phyloP scores from a whole-genome alignment of 1,284 basidiomycete genomes.

The Marasmius tenuissimus region DNA sequence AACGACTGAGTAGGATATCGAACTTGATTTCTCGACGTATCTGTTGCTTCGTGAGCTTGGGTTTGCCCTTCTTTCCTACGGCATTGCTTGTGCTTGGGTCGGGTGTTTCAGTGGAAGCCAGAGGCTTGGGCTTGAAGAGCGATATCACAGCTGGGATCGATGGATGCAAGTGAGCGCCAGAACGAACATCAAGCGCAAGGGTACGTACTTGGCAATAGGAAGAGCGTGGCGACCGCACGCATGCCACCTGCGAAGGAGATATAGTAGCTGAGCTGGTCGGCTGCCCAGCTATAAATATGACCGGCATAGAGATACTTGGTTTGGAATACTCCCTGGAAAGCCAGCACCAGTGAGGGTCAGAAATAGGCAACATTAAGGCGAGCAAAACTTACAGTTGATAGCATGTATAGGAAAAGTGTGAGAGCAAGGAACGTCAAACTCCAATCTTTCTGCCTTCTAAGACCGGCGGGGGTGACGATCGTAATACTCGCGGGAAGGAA shows the following conservation, averaged over 20 bases:
- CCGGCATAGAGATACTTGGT: slow-evolving; percentile 54
- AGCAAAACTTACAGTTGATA: slow-evolving; percentile 43
- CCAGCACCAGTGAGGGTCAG: slow-evolving; percentile 2
- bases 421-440: slow-evolving; percentile 48
- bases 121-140: slow-evolving; percentile 41
- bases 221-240: slow-evolving; percentile 45
- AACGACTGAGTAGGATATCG: slow-evolving; percentile 60
- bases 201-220: slow-evolving; percentile 47
- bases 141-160: slow-evolving; percentile 37
- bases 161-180: background rate
- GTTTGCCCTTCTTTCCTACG: slow-evolving; percentile 33
- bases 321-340: slow-evolving; percentile 44
- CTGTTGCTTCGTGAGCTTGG: slow-evolving; percentile 46
- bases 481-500: slow-evolving; percentile 51
- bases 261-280: slow-evolving; percentile 45
- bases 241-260: slow-evolving; percentile 50
- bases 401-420: slow-evolving; percentile 44
- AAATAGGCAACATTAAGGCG: background rate
- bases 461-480: slow-evolving; percentile 24
- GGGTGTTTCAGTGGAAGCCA: slow-evolving; percentile 12
- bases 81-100: background rate
- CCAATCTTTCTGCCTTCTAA: slow-evolving; percentile 37
- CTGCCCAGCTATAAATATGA: slow-evolving; percentile 52
- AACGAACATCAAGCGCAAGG: background rate
- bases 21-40: slow-evolving; percentile 67